Evolutionary conservation across 495 filamentous ascomycete genomes (phyloP).

Genomic region (Hypoxylon crocopeplum): DNA sequence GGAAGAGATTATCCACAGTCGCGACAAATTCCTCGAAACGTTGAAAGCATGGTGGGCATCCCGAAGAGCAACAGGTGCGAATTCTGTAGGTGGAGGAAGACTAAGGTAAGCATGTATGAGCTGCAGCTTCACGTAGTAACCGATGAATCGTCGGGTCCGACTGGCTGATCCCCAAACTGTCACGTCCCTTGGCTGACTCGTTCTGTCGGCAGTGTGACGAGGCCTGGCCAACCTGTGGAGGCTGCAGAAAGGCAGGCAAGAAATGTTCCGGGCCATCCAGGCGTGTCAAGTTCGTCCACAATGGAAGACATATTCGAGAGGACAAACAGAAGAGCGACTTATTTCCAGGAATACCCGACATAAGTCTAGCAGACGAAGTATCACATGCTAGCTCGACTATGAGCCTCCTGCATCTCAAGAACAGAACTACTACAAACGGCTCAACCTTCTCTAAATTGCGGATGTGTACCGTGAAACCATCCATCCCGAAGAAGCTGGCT

Average conservation of each 20-base stretch:
- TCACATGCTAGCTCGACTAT: not conserved
- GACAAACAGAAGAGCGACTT: not conserved
- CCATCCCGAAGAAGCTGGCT: constrained; percentile 4
- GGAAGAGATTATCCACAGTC: not conserved
- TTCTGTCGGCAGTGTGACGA: constrained; percentile 20
- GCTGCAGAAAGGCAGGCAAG: constrained; percentile 22
- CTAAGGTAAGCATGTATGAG: constrained; percentile 13
- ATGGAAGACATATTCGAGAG: constrained; percentile 13
- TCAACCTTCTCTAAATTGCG: constrained; percentile 21
- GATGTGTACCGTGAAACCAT: constrained; percentile 5
- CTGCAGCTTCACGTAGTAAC: not conserved
- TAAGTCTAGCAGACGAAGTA: not conserved
- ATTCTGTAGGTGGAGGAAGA: constrained; percentile 25
- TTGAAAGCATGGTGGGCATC: constrained; percentile 26
- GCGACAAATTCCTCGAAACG: constrained; percentile 4
- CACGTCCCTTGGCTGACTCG: constrained; percentile 9
- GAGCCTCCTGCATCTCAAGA: constrained; percentile 5
- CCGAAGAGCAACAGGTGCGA: constrained; percentile 27
- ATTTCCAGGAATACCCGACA: not conserved
- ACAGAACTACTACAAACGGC: constrained; percentile 7
- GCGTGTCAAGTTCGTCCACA: constrained; percentile 18
- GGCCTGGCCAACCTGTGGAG: constrained; percentile 26
- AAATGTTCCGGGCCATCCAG: constrained; percentile 25
- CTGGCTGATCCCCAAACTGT: not conserved
- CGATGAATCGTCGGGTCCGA: not conserved